Evolutionary conservation across 139 green algal species (phyloP).

Genomic region (Ostreobium quekettii): DNA sequence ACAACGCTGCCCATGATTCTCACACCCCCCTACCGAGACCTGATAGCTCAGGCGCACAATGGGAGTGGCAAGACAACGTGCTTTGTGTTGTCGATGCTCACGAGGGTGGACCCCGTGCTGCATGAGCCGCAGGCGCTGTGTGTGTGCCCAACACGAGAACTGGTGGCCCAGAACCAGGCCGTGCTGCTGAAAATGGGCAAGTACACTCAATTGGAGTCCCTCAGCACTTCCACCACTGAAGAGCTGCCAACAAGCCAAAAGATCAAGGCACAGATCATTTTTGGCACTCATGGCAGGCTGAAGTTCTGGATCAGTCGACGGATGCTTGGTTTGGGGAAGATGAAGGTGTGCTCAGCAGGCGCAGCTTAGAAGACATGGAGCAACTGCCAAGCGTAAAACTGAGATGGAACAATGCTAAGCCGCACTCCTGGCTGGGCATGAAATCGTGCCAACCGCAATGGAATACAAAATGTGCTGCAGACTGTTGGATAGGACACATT

Average conservation of each 20-base stretch:
- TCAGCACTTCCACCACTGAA: constrained; percentile 51
- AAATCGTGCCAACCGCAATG: too few relatives aligned
- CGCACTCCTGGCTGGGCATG: too few relatives aligned
- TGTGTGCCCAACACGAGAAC: constrained; percentile 94
- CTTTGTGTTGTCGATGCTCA: constrained; percentile 96
- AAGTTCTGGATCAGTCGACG: constrained; percentile 59
- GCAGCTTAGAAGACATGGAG: too few relatives aligned
- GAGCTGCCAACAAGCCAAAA: constrained; percentile 19
- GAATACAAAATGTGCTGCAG: too few relatives aligned
- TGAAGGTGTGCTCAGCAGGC: too few relatives aligned
- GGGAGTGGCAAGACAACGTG: constrained; percentile 97
- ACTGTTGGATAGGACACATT: too few relatives aligned
- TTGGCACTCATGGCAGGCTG: constrained; percentile 92
- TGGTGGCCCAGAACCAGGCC: constrained; percentile 87
- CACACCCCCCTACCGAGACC: constrained; percentile 63
- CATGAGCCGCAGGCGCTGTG: constrained; percentile 84
- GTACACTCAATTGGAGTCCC: constrained; percentile 54
- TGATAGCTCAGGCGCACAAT: constrained; percentile 97
- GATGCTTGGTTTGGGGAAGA: too few relatives aligned
- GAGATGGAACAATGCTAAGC: too few relatives aligned
- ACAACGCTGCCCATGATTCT: constrained; percentile 96
- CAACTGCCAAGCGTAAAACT: too few relatives aligned
- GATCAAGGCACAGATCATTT: constrained; percentile 71
- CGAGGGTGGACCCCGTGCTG: constrained; percentile 68
- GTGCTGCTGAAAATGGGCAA: constrained; percentile 85